These are phyloP conservation scores for Metrosideros polymorpha DNA, from an alignment of 441 rosid species.

Conservation along the genomic window DNA sequence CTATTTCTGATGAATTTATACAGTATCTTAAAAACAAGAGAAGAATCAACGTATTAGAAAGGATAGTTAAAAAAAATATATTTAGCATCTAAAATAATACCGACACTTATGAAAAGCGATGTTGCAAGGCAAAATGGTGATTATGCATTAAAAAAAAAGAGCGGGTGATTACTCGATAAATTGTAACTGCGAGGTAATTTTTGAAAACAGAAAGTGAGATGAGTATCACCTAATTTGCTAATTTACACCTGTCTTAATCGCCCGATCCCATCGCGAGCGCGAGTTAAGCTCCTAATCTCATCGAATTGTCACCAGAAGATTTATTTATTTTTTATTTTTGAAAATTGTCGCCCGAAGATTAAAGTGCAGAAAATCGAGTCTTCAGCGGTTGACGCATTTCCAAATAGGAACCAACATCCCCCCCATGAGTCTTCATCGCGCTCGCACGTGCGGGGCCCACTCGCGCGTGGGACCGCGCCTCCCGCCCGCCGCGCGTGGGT, in stretches of 20 bases:
- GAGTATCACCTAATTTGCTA: neutral
- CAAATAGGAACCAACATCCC: neutral
- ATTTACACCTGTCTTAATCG: neutral
- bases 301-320: too few relatives aligned
- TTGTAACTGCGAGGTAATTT: neutral
- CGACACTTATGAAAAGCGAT: rapidly evolving
- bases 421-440: neutral
- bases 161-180: rapidly evolving
- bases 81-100: too few relatives aligned
- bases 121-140: neutral
- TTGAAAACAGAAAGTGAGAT: neutral
- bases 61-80: neutral
- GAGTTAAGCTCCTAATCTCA: too few relatives aligned
- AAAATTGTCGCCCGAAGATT: neutral
- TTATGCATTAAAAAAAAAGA: rapidly evolving
- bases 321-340: too few relatives aligned
- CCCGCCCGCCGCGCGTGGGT: neutral
- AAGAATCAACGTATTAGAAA: rapidly evolving
- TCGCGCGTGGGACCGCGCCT: neutral
- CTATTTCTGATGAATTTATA: rapidly evolving
- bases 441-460: neutral
- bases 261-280: neutral
- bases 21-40: rapidly evolving
- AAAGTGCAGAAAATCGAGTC: neutral
- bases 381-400: neutral